These are phyloP conservation scores for Coccomyxa subellipsoidea DNA, from an alignment of 163 green algal genomes.

Conservation along the genomic window DNA sequence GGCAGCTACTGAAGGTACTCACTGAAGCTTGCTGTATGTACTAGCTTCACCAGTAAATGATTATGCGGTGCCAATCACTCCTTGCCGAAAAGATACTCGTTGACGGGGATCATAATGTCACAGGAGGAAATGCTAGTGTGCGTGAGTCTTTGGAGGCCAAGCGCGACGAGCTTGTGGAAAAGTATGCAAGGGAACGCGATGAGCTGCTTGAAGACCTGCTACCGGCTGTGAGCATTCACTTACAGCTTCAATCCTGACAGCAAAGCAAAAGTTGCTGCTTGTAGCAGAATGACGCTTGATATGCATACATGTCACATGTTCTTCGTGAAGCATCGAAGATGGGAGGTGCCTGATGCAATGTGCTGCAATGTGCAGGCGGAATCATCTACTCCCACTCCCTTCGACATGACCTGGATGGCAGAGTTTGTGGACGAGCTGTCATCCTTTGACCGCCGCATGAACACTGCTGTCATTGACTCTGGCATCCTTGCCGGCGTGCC, in stretches of 20 bases:
- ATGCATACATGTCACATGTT: too few species aligned
- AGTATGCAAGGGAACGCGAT: slow-evolving; percentile 17
- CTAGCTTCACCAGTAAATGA: neutral
- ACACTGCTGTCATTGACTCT: slow-evolving; percentile 57
- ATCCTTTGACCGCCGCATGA: slow-evolving; percentile 75
- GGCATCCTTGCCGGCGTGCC: slow-evolving; percentile 51
- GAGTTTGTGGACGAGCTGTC: slow-evolving; percentile 59
- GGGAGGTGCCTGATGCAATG: too few species aligned
- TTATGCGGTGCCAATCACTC: too few species aligned
- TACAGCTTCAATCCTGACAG: neutral
- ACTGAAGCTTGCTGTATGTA: neutral
- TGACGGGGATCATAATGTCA: neutral
- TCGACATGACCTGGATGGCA: slow-evolving; percentile 27
- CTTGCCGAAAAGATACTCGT: too few species aligned
- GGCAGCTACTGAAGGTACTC: neutral
- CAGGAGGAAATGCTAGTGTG: neutral
- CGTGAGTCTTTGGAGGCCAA: neutral
- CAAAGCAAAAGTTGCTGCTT: too few species aligned
- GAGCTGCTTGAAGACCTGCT: slow-evolving; percentile 15
- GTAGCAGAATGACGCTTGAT: too few species aligned
- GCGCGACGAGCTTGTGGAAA: slow-evolving; percentile 15
- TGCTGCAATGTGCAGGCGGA: neutral
- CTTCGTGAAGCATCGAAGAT: too few species aligned
- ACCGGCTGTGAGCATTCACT: neutral
- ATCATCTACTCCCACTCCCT: neutral